A percentile compares a stretch with the other conserved stretches of the same genome.
These are phyloP conservation scores for Lentinula sp. DNA, from an alignment of 768 basidiomycete genomes.

Conservation along the genomic window DNA sequence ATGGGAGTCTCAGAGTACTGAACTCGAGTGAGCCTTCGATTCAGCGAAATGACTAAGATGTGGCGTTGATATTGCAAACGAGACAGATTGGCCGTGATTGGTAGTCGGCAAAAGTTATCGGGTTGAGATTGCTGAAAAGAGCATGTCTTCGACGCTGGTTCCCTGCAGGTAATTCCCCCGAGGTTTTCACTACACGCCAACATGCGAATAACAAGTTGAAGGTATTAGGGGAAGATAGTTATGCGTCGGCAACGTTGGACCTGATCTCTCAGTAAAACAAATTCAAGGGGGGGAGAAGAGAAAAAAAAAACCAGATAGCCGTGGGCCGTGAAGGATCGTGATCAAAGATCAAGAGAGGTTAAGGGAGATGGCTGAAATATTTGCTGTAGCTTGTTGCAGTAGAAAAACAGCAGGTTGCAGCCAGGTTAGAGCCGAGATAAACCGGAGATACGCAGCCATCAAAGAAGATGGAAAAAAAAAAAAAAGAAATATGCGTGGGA, in stretches of 20 bases:
- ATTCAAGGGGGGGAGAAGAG: too few relatives aligned
- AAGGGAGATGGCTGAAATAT: not conserved
- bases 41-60: not conserved
- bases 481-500: not conserved
- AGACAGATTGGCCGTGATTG: not conserved
- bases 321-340: not conserved
- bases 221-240: too few relatives aligned
- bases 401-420: not conserved
- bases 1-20: too few relatives aligned
- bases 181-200: not conserved
- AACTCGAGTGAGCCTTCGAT: not conserved
- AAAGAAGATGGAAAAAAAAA: not conserved
- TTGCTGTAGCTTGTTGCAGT: not conserved
- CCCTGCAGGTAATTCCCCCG: not conserved
- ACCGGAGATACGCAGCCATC: not conserved
- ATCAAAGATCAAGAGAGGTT: not conserved
- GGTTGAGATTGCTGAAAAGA: conserved; percentile 4
- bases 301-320: too few relatives aligned
- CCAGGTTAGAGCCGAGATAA: not conserved
- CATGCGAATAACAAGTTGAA: not conserved
- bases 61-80: not conserved
- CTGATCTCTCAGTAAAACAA: too few relatives aligned
- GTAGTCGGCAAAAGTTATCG: not conserved
- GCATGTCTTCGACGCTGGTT: not conserved
- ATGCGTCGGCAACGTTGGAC: too few relatives aligned